These are phyloP conservation scores for Melampsora occidentalis DNA, from an alignment of 1,284 basidiomycete genomes.

Conservation along the genomic window DNA sequence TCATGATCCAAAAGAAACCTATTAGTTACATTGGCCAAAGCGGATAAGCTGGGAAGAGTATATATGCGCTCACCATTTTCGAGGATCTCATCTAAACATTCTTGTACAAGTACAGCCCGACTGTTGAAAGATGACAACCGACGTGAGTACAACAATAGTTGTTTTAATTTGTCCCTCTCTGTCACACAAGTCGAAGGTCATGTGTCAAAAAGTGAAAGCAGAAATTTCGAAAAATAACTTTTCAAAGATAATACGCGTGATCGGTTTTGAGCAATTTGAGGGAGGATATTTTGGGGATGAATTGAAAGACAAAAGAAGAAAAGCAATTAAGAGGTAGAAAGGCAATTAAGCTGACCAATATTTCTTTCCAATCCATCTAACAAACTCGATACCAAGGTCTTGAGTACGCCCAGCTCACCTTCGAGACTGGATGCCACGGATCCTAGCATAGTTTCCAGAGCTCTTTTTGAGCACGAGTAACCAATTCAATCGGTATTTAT, in stretches of 20 bases:
- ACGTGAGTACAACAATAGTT: conserved; percentile 81
- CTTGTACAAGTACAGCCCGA: conserved; percentile 79
- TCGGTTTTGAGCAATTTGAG: not conserved
- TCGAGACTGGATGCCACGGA: conserved; percentile 85
- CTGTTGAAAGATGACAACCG: conserved; percentile 81
- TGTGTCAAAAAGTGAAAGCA: conserved; percentile 4
- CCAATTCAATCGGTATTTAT: too few relatives aligned
- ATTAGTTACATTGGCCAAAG: not conserved
- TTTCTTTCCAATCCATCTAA: conserved; percentile 85
- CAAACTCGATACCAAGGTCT: conserved; percentile 77
- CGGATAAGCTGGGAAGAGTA: not conserved
- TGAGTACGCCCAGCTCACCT: conserved; percentile 86
- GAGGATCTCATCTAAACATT: conserved; percentile 81
- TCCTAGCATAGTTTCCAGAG: conserved; percentile 81
- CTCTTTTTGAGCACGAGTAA: conserved; percentile 60
- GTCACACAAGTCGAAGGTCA: not conserved
- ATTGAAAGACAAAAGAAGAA: not conserved
- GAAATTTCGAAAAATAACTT: not conserved
- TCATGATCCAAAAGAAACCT: not conserved
- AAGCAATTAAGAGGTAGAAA: not conserved
- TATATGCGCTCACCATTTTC: conserved; percentile 68
- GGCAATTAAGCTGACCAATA: conserved; percentile 59
- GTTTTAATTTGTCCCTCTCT: conserved; percentile 66
- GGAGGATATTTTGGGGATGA: conserved; percentile 62
- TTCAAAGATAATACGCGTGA: not conserved